Percentiles rank a stretch among this genome's conserved stretches.
Conservation (phyloP, 2,329 filamentous ascomycete species). For the Metarhizium sp. region DNA sequence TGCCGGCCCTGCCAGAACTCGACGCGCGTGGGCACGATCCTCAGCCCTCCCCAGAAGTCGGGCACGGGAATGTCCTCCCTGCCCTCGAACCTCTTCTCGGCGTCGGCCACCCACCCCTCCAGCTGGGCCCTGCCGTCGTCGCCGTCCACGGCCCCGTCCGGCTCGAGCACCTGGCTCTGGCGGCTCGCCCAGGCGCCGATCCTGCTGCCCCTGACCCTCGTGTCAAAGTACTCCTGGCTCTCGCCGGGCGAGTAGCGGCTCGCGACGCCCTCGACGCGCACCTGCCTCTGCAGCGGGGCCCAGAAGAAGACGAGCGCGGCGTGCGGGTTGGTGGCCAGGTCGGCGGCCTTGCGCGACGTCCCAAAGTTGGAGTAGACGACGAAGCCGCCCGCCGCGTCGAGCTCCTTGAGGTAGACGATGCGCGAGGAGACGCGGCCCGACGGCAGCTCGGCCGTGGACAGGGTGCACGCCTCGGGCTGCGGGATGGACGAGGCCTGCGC, state of each 20-base stretch:
- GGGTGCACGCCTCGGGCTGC: conserved; percentile 80
- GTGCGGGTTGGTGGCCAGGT: conserved; percentile 64
- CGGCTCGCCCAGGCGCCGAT: conserved; percentile 90
- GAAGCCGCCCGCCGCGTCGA: conserved; percentile 66
- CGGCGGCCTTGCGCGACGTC: conserved; percentile 59
- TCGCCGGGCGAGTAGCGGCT: conserved; percentile 61
- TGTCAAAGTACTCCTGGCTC: conserved; percentile 60
- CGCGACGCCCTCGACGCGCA: conserved; percentile 73
- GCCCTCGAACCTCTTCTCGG: conserved; percentile 66
- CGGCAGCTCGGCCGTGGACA: conserved; percentile 77
- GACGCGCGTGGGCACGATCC: conserved; percentile 73
- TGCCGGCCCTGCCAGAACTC: conserved; percentile 96
- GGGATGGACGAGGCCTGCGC: conserved; percentile 52
- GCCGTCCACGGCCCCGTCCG: conserved; percentile 22
- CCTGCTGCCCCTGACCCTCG: conserved; percentile 65
- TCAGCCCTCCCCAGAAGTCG: conserved; percentile 87
- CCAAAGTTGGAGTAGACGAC: conserved; percentile 92
- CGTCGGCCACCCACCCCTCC: conserved; percentile 67
- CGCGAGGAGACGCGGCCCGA: conserved; percentile 77
- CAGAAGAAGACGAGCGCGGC: conserved; percentile 87
- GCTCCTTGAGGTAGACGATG: conserved; percentile 90
- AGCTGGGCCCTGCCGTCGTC: conserved; percentile 66
- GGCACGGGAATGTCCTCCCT: conserved; percentile 78
- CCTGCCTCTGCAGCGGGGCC: conserved; percentile 77
- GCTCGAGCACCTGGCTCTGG: conserved; percentile 69